Evolutionary conservation across 768 basidiomycete genomes (phyloP).

Genomic region (Hydnomerulius pinastri): DNA sequence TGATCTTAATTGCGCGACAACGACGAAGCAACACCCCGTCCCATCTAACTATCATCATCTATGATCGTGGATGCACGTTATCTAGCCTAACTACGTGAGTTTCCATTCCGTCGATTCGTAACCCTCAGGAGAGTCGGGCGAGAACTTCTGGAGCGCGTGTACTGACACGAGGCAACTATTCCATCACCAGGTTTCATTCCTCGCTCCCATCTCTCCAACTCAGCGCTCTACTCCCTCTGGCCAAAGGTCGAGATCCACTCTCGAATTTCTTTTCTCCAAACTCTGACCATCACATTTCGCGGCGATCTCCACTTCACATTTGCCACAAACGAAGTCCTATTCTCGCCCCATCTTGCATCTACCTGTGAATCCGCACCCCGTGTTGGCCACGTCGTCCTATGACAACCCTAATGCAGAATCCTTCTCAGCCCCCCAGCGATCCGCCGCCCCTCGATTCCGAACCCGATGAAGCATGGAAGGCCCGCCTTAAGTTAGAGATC

Average conservation of each 20-base stretch:
- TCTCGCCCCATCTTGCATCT: neutral
- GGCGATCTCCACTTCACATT: neutral
- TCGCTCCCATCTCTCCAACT: constrained; percentile 21
- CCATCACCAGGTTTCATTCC: constrained; percentile 37
- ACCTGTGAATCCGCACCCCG: constrained; percentile 4
- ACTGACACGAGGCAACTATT: constrained; percentile 56
- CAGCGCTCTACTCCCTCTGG: constrained; percentile 9
- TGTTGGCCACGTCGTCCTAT: constrained; percentile 16
- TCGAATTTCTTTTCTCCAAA: constrained; percentile 9
- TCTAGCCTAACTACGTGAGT: constrained; percentile 17
- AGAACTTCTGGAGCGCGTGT: constrained; percentile 45
- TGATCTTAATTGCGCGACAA: constrained; percentile 8
- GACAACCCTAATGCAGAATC: constrained; percentile 23
- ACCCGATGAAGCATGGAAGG: constrained; percentile 60
- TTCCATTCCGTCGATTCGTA: neutral
- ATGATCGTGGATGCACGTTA: constrained; percentile 15
- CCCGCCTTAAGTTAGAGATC: constrained; percentile 48
- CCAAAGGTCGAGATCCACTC: constrained; percentile 18
- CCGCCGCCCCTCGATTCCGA: constrained; percentile 35
- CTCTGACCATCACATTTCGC: constrained; percentile 7
- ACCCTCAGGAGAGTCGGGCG: neutral
- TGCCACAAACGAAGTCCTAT: neutral
- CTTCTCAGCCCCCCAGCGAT: constrained; percentile 12
- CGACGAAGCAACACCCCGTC: constrained; percentile 1
- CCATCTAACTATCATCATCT: constrained; percentile 10